Conservation (phyloP, 495 filamentous ascomycete species). For the Aspergillus asperescens region DNA sequence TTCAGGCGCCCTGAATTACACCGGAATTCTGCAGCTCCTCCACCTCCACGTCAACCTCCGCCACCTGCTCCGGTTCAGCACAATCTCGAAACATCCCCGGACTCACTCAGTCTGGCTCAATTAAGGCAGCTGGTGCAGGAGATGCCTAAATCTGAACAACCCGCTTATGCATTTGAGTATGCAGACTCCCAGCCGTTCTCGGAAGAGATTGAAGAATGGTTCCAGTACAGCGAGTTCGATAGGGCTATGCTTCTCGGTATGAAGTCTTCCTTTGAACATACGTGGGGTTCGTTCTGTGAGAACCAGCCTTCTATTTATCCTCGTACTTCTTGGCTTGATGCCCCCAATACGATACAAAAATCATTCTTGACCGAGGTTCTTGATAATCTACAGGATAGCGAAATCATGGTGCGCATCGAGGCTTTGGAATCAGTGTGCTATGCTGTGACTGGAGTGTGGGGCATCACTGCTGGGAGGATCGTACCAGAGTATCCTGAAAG, state of each 20-base stretch:
- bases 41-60: slow-evolving; percentile 54
- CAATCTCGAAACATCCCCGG: slow-evolving; percentile 46
- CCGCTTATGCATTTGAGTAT: slow-evolving; percentile 92
- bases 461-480: slow-evolving; percentile 56
- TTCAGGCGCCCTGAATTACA: slow-evolving; percentile 48
- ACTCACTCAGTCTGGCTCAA: slow-evolving; percentile 80
- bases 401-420: slow-evolving; percentile 52
- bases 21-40: slow-evolving; percentile 53
- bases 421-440: slow-evolving; percentile 74
- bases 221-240: slow-evolving; percentile 79
- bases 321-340: slow-evolving; percentile 48
- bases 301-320: slow-evolving; percentile 28
- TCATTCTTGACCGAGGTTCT: slow-evolving; percentile 42
- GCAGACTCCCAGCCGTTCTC: slow-evolving; percentile 71
- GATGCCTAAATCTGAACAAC: slow-evolving; percentile 69
- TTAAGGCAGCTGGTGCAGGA: slow-evolving; percentile 74
- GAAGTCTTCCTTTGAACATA: slow-evolving; percentile 64
- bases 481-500: slow-evolving; percentile 26
- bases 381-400: slow-evolving; percentile 39
- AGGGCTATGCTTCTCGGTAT: slow-evolving; percentile 60
- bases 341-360: slow-evolving; percentile 37
- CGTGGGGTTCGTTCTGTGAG: slow-evolving; percentile 50
- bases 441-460: slow-evolving; percentile 71
- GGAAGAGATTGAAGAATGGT: slow-evolving; percentile 96
- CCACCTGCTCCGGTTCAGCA: slow-evolving; percentile 50